These are phyloP conservation scores for Amylostereum chailletii DNA, from an alignment of 1,284 basidiomycete species.

Conservation along the genomic window DNA sequence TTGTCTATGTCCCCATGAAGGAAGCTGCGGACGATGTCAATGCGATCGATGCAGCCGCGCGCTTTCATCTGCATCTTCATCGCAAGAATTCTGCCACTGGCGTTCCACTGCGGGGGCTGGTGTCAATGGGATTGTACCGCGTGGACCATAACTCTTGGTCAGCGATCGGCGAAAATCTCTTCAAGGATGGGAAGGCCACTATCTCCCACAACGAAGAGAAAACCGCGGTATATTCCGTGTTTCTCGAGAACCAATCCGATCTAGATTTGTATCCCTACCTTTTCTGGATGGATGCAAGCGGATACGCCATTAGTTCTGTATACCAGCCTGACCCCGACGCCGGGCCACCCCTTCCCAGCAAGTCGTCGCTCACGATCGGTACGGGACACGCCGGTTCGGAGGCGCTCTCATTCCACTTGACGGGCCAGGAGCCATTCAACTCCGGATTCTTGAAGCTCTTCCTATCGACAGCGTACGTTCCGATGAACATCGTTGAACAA, in stretches of 20 bases:
- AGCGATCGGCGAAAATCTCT: constrained; percentile 26
- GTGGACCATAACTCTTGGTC: constrained; percentile 25
- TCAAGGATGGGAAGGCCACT: constrained; percentile 26
- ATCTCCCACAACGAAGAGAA: constrained; percentile 25
- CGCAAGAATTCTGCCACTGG: constrained; percentile 27
- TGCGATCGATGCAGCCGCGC: constrained; percentile 32
- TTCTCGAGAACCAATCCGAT: constrained; percentile 31
- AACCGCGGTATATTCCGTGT: constrained; percentile 26
- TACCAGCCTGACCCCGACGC: constrained; percentile 26
- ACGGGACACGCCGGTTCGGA: constrained; percentile 21
- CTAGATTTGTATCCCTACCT: constrained; percentile 37
- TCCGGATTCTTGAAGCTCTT: constrained; percentile 38
- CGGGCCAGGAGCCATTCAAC: constrained; percentile 21
- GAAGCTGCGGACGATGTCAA: constrained; percentile 23
- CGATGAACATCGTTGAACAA: constrained; percentile 34
- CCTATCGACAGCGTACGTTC: constrained; percentile 33
- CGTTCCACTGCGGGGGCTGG: constrained; percentile 24
- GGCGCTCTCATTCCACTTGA: constrained; percentile 24
- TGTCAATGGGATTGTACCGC: constrained; percentile 30
- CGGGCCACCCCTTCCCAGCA: constrained; percentile 25
- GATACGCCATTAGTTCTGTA: constrained; percentile 34
- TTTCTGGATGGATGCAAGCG: constrained; percentile 36
- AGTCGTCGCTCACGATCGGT: constrained; percentile 26
- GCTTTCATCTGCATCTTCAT: constrained; percentile 37
- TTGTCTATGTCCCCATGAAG: constrained; percentile 24